Evolutionary conservation across 805 yeast genomes (phyloP), one percentile per base, ranked within the genome.

Genomic region (Saturnispora ahearnii): DNA sequence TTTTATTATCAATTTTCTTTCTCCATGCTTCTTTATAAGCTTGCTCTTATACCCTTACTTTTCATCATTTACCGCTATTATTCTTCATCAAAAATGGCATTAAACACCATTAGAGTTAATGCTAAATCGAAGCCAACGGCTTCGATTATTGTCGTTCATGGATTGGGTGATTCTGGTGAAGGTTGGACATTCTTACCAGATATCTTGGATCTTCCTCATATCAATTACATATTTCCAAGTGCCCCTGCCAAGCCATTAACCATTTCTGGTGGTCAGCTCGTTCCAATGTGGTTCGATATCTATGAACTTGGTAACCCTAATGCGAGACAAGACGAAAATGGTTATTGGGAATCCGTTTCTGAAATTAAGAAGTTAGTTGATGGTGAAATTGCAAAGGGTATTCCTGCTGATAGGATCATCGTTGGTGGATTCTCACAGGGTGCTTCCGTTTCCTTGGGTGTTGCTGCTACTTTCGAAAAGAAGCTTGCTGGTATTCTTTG

Each of bases 401-500:
- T 85, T 33, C 73, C 77, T 4, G 71, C 84, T 0, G 79, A 78
- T 15, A 77, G 84, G 48, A 84, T 93, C 44, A 70, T 93, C n/a
- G 71, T 93, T 51, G 98, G 98, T 33, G 99, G 99, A 0, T 93
- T 93, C 63, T 84, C 95, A 4, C 99, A 93, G 68, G 99, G 99
- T 49, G 95, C 88, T 45, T 89, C 95, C 1, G 53, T 91, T 10
- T 69, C 93, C 1, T 68, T 86, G 52, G 87, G 86, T 22, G 62
- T 83, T 13, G 71, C 78, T 22, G 70, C 82, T 0, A 64, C 74
- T 10, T 63, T 73, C 31, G 80, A 81, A 18, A 62, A 69, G 50
- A 84, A 84, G 59, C 70, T 90, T 21, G 98, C 86, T 8, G 98
- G 96, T 2, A 73, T 86, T 30, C 64, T 88, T 22, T 78, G 81